phyloP scores from a whole-genome alignment of 2,329 filamentous ascomycete genomes.

The Colletotrichum navitas region DNA sequence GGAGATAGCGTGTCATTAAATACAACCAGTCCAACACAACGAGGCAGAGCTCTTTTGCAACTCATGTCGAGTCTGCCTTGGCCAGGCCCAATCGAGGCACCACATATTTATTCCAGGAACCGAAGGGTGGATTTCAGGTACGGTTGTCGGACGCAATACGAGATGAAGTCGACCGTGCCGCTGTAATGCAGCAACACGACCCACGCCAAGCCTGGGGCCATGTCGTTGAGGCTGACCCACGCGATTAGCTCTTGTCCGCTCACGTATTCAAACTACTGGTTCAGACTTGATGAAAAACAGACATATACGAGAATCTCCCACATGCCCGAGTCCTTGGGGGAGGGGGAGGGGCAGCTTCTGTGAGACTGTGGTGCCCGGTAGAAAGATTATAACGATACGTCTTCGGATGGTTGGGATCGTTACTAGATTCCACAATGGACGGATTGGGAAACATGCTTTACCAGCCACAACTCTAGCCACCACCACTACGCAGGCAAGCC shows the following conservation, averaged over 20 bases:
- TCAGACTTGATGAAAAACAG: background rate
- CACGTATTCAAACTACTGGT: background rate
- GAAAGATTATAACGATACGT: background rate
- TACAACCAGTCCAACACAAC: background rate
- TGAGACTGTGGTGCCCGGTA: background rate
- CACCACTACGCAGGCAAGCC: background rate
- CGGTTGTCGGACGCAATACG: background rate
- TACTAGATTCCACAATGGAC: background rate
- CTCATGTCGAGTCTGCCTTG: conserved; percentile 35
- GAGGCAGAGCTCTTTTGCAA: background rate
- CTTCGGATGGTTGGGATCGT: background rate
- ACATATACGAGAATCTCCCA: background rate
- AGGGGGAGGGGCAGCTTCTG: no score
- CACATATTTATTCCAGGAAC: no score
- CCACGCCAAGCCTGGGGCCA: background rate
- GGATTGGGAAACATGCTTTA: background rate
- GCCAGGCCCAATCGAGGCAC: conserved; percentile 17
- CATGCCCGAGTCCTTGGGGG: no score
- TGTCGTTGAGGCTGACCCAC: background rate
- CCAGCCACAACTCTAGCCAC: conserved; percentile 20
- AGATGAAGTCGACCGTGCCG: conserved; percentile 26
- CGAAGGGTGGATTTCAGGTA: no score
- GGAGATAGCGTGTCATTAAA: conserved; percentile 10
- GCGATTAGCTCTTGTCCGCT: background rate
- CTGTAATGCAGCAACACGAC: conserved; percentile 25